Evolutionary conservation across 768 basidiomycete species (phyloP).

Genomic region (Leccinellum rugosiceps): DNA sequence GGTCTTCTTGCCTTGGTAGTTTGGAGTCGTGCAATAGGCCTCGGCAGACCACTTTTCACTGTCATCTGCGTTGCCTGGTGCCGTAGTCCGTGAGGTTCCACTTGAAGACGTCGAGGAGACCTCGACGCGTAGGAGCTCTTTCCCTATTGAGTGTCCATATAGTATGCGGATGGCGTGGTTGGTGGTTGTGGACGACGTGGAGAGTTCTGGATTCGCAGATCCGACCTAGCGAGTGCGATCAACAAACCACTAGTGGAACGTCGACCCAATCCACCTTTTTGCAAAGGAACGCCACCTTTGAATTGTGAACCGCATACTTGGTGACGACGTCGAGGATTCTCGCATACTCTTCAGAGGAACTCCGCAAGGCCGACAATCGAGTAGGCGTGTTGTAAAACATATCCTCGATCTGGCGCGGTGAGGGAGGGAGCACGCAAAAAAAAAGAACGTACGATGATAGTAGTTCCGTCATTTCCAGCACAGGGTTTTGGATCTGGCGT

Average conservation of each 20-base stretch:
- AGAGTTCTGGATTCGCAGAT: slow-evolving; percentile 71
- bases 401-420: slow-evolving; percentile 76
- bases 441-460: slow-evolving; percentile 59
- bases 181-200: slow-evolving; percentile 68
- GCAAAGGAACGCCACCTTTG: slow-evolving; percentile 83
- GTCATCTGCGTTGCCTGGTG: slow-evolving; percentile 24
- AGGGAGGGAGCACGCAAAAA: not conserved
- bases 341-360: slow-evolving; percentile 86
- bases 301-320: slow-evolving; percentile 92
- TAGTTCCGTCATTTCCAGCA: slow-evolving; percentile 94
- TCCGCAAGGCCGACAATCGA: slow-evolving; percentile 80
- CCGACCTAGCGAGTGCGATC: slow-evolving; percentile 51
- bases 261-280: slow-evolving; percentile 64
- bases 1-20: slow-evolving; percentile 85
- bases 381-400: slow-evolving; percentile 92
- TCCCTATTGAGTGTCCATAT: slow-evolving; percentile 78
- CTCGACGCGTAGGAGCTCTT: slow-evolving; percentile 59
- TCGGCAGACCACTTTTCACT: slow-evolving; percentile 67
- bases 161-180: slow-evolving; percentile 71
- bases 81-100: slow-evolving; percentile 18
- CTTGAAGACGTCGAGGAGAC: slow-evolving; percentile 30
- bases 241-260: not conserved
- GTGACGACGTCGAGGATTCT: slow-evolving; percentile 90
- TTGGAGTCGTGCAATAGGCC: slow-evolving; percentile 78
- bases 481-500: slow-evolving; percentile 79